These are phyloP conservation scores for Ophiostoma montium DNA, from an alignment of 2,329 filamentous ascomycete species.

Conservation along the genomic window DNA sequence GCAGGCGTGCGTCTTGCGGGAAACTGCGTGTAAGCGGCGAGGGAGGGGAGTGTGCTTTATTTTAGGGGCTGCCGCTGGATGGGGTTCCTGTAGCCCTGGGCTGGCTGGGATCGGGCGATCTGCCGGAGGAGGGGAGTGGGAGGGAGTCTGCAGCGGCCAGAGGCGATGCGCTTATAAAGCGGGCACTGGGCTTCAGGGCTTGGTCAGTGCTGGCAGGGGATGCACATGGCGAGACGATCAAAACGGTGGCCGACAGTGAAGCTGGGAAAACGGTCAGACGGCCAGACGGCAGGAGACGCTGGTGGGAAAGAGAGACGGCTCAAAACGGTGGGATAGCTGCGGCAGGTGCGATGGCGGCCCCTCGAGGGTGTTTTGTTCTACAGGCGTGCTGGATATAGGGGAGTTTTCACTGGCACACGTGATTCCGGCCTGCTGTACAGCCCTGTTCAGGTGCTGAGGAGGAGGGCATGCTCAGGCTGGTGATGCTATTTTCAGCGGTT, in stretches of 20 bases:
- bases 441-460: too few relatives aligned
- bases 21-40: conserved; percentile 5
- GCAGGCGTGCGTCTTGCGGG: neutral
- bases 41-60: conserved; percentile 12
- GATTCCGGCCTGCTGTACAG: too few relatives aligned
- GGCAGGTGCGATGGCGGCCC: neutral
- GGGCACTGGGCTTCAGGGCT: neutral
- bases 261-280: conserved; percentile 5
- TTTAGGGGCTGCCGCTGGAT: neutral
- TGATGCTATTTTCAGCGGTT: too few relatives aligned
- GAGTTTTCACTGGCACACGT: too few relatives aligned
- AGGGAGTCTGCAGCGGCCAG: neutral
- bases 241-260: conserved; percentile 6
- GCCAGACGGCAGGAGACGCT: neutral
- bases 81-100: too few relatives aligned
- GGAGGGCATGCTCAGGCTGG: too few relatives aligned
- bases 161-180: conserved; percentile 5
- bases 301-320: neutral
- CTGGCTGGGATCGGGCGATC: neutral
- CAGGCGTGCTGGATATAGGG: neutral
- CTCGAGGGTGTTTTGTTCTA: neutral
- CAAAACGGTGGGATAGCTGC: neutral
- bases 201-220: neutral
- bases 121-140: neutral
- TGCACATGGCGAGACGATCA: neutral